A percentile compares a stretch with the other conserved stretches of the same genome.
Evolutionary conservation across 192 early-diverging fungal species (phyloP).

Genomic region (Rhizophagus prolifer): DNA sequence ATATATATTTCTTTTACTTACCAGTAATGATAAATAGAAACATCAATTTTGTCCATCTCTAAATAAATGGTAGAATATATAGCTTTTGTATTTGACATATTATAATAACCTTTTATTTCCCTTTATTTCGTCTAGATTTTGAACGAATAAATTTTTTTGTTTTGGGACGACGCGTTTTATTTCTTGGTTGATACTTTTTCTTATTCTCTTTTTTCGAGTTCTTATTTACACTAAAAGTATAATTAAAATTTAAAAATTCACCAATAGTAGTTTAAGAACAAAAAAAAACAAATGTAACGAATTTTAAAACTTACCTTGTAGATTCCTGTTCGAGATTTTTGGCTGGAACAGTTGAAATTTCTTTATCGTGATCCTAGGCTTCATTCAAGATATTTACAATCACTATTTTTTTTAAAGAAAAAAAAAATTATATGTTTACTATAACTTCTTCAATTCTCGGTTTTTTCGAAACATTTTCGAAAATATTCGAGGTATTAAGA

Average conservation of each 20-base stretch:
- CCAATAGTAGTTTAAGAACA: no score
- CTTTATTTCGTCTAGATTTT: not conserved
- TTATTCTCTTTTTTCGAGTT: not conserved
- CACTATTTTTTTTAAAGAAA: not conserved
- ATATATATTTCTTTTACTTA: not conserved
- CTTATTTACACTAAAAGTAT: not conserved
- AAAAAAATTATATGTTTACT: not conserved
- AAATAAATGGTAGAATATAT: no score
- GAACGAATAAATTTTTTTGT: not conserved
- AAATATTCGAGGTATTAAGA: conserved; percentile 4
- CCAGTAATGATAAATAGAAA: not conserved
- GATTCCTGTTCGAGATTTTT: not conserved
- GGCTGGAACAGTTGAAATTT: not conserved
- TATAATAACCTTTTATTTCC: not conserved
- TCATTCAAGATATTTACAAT: no score
- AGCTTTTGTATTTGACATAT: no score
- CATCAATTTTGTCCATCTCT: no score
- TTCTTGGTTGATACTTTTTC: not conserved
- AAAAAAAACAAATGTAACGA: no score
- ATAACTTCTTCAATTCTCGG: not conserved
- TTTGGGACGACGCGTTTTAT: not conserved
- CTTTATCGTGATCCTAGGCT: not conserved
- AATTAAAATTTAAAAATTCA: no score
- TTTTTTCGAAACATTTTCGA: not conserved
- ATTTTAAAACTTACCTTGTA: not conserved